phyloP scores from a whole-genome alignment of 805 yeast species.

The Yamadazyma insecticola region DNA sequence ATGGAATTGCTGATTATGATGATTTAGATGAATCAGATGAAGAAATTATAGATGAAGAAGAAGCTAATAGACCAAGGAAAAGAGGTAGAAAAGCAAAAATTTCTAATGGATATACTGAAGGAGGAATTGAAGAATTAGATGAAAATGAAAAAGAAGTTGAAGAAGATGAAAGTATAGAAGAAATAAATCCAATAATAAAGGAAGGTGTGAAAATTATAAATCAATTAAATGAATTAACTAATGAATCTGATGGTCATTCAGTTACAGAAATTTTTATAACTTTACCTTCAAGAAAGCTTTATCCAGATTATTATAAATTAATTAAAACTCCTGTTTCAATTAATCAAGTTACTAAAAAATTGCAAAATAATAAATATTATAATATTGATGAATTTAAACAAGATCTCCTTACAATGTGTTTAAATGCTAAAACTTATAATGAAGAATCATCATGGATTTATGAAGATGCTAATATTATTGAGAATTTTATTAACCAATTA shows the following conservation, averaged over 20 bases:
- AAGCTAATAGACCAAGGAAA: constrained; percentile 1
- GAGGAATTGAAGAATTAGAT: constrained; percentile 9
- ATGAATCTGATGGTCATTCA: constrained; percentile 39
- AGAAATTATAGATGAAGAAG: constrained; percentile 10
- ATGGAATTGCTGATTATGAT: constrained; percentile 13
- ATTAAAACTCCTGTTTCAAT: constrained; percentile 60
- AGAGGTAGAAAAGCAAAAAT: constrained; percentile 3
- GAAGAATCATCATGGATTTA: constrained; percentile 64
- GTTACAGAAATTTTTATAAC: constrained; percentile 48
- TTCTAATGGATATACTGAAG: constrained; percentile 1
- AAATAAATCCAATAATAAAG: constrained; percentile 14
- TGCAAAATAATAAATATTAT: constrained; percentile 34
- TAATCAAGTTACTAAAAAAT: constrained; percentile 46
- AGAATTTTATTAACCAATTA: constrained; percentile 22
- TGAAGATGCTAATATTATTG: constrained; percentile 50
- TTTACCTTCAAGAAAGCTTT: constrained; percentile 67
- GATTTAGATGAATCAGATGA: constrained; percentile 14
- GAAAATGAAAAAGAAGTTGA: constrained; percentile 22
- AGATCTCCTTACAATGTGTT: constrained; percentile 64
- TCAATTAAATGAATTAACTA: constrained; percentile 36
- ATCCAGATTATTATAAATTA: constrained; percentile 79
- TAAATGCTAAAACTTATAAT: constrained; percentile 71
- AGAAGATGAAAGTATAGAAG: constrained; percentile 13
- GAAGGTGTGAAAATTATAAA: constrained; percentile 38
- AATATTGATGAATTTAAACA: constrained; percentile 44